phyloP scores from a whole-genome alignment of 768 basidiomycete species.

The Hygrophorus pudorinus region DNA sequence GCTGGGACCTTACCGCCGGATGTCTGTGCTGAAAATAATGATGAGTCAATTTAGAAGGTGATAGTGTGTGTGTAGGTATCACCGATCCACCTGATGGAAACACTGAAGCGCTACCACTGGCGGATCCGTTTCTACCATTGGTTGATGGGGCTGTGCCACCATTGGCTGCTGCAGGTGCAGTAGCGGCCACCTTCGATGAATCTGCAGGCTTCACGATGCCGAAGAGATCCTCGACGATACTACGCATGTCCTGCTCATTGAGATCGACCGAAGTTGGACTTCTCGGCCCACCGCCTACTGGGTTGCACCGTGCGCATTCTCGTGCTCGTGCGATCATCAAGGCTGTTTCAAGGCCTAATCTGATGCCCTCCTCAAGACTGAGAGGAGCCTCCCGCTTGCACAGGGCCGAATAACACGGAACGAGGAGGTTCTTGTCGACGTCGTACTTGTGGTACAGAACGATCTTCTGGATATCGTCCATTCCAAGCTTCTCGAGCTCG shows the following conservation, averaged over 20 bases:
- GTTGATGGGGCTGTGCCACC: no score
- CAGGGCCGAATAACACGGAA: constrained; percentile 42
- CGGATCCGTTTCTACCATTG: no score
- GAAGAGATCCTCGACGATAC: constrained; percentile 25
- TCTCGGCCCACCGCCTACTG: constrained; percentile 19
- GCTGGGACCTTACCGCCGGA: no score
- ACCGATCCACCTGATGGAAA: no score
- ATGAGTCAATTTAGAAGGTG: no score
- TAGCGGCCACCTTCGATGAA: no score
- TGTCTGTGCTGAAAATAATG: no score
- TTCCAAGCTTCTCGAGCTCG: constrained; percentile 42
- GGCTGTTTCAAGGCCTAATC: constrained; percentile 46
- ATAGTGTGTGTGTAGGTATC: no score
- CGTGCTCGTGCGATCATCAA: constrained; percentile 43
- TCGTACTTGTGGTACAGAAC: constrained; percentile 44
- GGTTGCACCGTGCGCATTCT: constrained; percentile 32
- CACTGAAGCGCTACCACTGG: no score
- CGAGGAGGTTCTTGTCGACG: constrained; percentile 37
- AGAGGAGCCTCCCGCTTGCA: constrained; percentile 43
- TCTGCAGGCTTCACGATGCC: constrained; percentile 15
- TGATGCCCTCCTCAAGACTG: constrained; percentile 39
- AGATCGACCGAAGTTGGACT: constrained; percentile 27
- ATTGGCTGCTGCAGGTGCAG: no score
- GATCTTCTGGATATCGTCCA: constrained; percentile 27
- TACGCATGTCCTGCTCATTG: constrained; percentile 21